These are phyloP conservation scores for Aspergillus egyptiacus DNA, from an alignment of 495 filamentous ascomycete genomes.

Conservation along the genomic window DNA sequence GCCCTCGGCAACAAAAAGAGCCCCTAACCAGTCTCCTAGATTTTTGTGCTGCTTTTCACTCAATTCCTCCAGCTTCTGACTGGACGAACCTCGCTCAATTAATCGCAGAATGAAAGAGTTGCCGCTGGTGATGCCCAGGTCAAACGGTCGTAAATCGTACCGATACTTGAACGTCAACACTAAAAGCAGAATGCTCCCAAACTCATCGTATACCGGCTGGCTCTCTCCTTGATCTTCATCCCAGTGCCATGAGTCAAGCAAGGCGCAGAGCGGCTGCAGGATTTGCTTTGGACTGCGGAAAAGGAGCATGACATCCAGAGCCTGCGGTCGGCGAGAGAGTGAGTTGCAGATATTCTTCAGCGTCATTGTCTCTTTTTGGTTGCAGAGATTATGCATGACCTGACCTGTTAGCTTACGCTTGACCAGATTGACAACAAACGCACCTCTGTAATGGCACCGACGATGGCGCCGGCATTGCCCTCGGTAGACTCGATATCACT, in stretches of 20 bases:
- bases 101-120: constrained; percentile 77
- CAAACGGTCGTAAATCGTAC: constrained; percentile 63
- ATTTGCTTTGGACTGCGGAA: constrained; percentile 73
- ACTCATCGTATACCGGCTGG: constrained; percentile 95
- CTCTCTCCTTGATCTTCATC: constrained; percentile 93
- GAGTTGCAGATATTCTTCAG: constrained; percentile 78
- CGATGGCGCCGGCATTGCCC: constrained; percentile 88
- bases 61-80: constrained; percentile 58
- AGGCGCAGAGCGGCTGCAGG: constrained; percentile 73
- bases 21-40: constrained; percentile 77
- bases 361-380: constrained; percentile 83
- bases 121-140: constrained; percentile 54
- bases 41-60: constrained; percentile 69
- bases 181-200: constrained; percentile 79
- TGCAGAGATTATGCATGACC: constrained; percentile 73
- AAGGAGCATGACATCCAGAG: constrained; percentile 78
- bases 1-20: constrained; percentile 77
- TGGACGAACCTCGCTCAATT: constrained; percentile 57
- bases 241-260: constrained; percentile 86
- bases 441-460: constrained; percentile 75
- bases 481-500: constrained; percentile 85
- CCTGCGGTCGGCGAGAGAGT: constrained; percentile 68
- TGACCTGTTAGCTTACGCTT: constrained; percentile 28
- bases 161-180: constrained; percentile 78
- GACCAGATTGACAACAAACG: constrained; percentile 9